Percentiles rank a stretch among this genome's conserved stretches.
Conservation (phyloP, 148 eudicot genomes). For the Oxyria digyna region DNA sequence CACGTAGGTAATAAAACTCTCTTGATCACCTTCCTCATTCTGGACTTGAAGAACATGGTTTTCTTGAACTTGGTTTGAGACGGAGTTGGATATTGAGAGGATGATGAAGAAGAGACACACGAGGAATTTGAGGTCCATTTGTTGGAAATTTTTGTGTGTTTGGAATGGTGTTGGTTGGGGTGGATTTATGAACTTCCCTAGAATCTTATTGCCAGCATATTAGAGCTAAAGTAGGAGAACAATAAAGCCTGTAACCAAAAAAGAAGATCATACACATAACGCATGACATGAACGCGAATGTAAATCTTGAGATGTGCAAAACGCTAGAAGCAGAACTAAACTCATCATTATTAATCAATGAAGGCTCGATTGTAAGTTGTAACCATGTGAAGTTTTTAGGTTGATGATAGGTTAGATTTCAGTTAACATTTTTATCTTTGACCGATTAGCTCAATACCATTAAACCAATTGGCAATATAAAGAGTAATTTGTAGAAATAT, state of each 20-base stretch:
- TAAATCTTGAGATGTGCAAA: not conserved
- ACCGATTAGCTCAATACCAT: too few species aligned
- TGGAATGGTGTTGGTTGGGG: not conserved
- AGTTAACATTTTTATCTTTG: too few species aligned
- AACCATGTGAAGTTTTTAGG: too few species aligned
- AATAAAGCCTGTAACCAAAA: not conserved
- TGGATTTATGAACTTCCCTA: not conserved
- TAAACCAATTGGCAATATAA: too few species aligned
- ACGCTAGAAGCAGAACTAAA: too few species aligned
- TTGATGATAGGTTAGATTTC: too few species aligned
- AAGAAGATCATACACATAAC: not conserved
- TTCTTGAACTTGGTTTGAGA: not conserved
- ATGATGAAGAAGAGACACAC: not conserved
- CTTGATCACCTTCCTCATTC: not conserved
- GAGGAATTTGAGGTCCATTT: constrained; percentile 1
- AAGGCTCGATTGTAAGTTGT: too few species aligned
- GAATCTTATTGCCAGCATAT: not conserved
- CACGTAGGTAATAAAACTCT: not conserved
- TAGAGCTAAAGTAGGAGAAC: not conserved
- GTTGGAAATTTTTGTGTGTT: not conserved
- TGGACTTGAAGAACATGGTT: not conserved
- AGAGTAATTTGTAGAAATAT: too few species aligned
- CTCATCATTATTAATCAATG: too few species aligned
- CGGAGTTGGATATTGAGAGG: not conserved
- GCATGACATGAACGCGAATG: not conserved